Percentiles rank a stretch among this genome's conserved stretches.
Conservation (phyloP, 306 rosid species). For the Quercus cerris region DNA sequence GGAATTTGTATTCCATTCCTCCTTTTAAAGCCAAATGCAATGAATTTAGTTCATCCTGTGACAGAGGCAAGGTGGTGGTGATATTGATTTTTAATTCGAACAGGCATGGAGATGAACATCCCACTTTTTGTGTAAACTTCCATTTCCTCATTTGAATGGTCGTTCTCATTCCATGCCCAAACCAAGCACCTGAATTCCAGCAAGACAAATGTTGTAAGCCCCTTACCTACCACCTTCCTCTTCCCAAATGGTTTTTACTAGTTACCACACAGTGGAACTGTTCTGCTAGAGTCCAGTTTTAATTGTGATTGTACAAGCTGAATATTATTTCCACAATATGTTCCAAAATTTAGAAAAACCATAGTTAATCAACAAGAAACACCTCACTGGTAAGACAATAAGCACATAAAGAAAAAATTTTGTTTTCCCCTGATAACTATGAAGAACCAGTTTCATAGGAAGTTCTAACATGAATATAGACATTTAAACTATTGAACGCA, state of each 20-base stretch:
- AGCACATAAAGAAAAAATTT: background rate
- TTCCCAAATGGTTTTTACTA: background rate
- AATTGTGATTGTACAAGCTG: background rate
- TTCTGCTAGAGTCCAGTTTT: background rate
- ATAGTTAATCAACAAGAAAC: constrained; percentile 6
- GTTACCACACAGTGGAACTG: background rate
- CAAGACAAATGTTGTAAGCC: background rate
- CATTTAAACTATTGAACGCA: background rate
- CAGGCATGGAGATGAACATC: background rate
- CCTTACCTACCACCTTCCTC: background rate
- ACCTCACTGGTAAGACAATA: background rate
- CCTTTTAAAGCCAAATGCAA: background rate
- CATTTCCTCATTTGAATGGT: background rate
- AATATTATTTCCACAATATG: background rate
- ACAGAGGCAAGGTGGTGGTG: background rate
- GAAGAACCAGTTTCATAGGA: background rate
- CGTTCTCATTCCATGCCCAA: background rate
- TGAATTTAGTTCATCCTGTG: background rate
- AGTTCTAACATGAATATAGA: background rate
- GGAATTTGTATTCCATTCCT: background rate
- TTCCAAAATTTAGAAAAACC: background rate
- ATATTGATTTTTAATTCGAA: background rate
- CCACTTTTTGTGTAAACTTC: background rate
- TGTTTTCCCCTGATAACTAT: too few relatives aligned
- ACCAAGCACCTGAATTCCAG: background rate